Base-by-base conservation (phyloP, 768 basidiomycete genomes). In the Chalciporus pseudorubinellus region DNA sequence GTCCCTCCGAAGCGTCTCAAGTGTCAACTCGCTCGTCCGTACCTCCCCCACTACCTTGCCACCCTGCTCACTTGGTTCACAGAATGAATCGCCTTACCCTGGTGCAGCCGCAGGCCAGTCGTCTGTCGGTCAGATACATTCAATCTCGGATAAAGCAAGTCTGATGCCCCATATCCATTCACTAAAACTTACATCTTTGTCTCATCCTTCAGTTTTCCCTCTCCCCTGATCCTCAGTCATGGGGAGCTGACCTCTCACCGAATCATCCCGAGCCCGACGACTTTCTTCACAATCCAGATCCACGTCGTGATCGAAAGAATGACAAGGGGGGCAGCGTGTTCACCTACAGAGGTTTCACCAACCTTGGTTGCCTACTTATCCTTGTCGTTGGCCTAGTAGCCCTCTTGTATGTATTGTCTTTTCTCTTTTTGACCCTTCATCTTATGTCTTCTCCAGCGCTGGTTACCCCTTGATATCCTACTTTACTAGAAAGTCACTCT, bases 251-350 rank as follows among this genome's bases (percentile, higher is more conserved):
- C 57, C 69, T 87, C 52, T 81, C 80, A 7, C 77, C 77, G 34
- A 75, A 75, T 53, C 71, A 77, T 47, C 65, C 74, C 4, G 86
- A 89, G 64, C 71, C 79, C 14, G 86, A 89, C 53, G 86, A 89
- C 65, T 77, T 77, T 49, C 76, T 89, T n/a, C 86, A 89, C 63
- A 85, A 85, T 58, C 84, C 85, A 3, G 84, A 87, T 61, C 84
- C 85, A 11, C 75, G 75, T 31, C 76, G 85, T 28, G 84, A 85
- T 59, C 66, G 77, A 51, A 80, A 78, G 48, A 72, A 75, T 38
- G 82, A 85, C 58, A 67, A 65, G 38, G 70, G 73, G 34, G 82
- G 83, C 34, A 77, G 77, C 56, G 71, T 89, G 22, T 82, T 87
- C 58, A 88, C 87, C 19, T 73, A 68, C 53, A 74, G 90, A 71